phyloP scores from a whole-genome alignment of 108 stramenopile genomes.

The Aurantiochytrium sp. region DNA sequence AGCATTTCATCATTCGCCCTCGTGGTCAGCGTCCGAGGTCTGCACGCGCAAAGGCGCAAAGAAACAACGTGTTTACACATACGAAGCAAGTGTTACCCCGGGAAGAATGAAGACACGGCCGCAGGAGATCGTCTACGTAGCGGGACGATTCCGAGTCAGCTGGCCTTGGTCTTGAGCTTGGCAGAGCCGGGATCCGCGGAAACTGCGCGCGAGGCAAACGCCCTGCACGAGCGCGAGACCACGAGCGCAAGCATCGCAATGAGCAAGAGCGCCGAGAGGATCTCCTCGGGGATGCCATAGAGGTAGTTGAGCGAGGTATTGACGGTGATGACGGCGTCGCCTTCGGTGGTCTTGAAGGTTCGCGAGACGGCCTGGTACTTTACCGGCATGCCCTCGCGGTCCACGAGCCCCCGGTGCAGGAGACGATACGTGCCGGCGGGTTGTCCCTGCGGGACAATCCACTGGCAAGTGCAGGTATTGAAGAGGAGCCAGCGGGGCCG shows the following conservation, averaged over 20 bases:
- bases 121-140: no score
- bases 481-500: background rate
- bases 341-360: background rate
- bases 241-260: background rate
- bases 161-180: no score
- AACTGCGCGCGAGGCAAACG: background rate
- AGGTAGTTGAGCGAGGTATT: background rate
- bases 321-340: background rate
- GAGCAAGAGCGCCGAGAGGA: background rate
- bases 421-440: background rate
- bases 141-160: no score
- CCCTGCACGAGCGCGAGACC: background rate
- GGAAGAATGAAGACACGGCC: no score
- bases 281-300: conserved; percentile 3
- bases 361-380: background rate
- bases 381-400: background rate
- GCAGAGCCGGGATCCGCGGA: no score
- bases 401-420: background rate
- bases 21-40: background rate
- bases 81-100: no score
- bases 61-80: no score
- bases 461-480: background rate
- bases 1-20: background rate
- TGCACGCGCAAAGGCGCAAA: no score
- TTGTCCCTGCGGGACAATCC: background rate